Conservation (phyloP, 2,329 filamentous ascomycete species). For the Trichoderma sp. region DNA sequence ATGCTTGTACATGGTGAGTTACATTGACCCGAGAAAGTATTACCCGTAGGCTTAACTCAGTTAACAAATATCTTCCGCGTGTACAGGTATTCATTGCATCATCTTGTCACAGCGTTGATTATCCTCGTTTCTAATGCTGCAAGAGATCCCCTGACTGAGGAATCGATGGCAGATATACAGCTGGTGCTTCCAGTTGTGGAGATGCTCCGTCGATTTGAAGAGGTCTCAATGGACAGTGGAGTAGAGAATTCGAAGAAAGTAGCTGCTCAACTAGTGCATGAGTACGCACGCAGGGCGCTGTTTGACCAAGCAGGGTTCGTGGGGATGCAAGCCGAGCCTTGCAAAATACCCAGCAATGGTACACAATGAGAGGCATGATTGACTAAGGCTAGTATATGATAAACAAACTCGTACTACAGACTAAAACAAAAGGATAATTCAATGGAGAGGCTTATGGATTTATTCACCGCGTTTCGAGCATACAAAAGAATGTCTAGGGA, state of each 20-base stretch:
- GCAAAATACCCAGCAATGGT: not conserved
- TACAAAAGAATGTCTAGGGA: not conserved
- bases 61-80: not conserved
- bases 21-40: not conserved
- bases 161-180: constrained; percentile 4
- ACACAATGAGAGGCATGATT: not conserved
- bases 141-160: not conserved
- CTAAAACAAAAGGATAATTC: not conserved
- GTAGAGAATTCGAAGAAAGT: not conserved
- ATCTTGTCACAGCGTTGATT: not conserved
- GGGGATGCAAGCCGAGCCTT: not conserved
- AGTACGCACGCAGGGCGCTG: not conserved
- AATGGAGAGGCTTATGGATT: not conserved
- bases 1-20: not conserved
- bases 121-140: not conserved
- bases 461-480: not conserved
- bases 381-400: not conserved
- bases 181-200: not conserved
- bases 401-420: not conserved
- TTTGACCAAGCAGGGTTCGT: not conserved
- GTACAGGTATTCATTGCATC: not conserved
- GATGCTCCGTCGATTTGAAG: not conserved
- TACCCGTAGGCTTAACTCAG: not conserved
- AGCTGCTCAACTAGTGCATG: constrained; percentile 5
- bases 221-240: not conserved